Conservation (phyloP, 2,329 filamentous ascomycete genomes). For the Cladophialophora chaetospira region DNA sequence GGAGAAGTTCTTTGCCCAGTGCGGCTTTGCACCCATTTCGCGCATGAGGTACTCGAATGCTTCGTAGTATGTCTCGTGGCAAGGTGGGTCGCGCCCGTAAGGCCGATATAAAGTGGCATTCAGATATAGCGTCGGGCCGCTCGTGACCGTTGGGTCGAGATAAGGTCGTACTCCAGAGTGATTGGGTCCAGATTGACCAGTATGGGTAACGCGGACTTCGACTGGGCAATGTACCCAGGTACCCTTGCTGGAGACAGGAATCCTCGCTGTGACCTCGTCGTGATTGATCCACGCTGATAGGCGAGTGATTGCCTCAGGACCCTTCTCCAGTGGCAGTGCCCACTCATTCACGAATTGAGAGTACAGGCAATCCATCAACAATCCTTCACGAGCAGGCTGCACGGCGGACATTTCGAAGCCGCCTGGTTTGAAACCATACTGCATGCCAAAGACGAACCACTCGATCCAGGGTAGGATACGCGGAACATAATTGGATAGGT, state of each 20-base stretch:
- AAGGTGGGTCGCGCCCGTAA: slow-evolving; percentile 76
- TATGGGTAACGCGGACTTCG: slow-evolving; percentile 84
- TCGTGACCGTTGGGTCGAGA: slow-evolving; percentile 69
- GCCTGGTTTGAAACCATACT: slow-evolving; percentile 80
- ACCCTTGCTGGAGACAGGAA: slow-evolving; percentile 77
- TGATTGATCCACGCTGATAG: slow-evolving; percentile 85
- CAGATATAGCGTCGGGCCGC: slow-evolving; percentile 78
- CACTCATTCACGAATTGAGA: slow-evolving; percentile 99
- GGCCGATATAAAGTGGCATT: slow-evolving; percentile 89
- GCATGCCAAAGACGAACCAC: slow-evolving; percentile 96
- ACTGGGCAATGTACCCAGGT: slow-evolving; percentile 87
- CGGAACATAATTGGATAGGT: slow-evolving; percentile 74
- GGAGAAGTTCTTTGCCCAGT: slow-evolving; percentile 90
- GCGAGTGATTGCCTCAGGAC: slow-evolving; percentile 81
- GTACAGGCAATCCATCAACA: slow-evolving; percentile 96
- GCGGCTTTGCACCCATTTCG: slow-evolving; percentile 76
- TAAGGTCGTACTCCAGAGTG: slow-evolving; percentile 55
- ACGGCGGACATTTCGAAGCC: slow-evolving; percentile 70
- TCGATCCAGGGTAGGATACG: slow-evolving; percentile 83
- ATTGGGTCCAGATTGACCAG: slow-evolving; percentile 46
- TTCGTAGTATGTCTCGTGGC: slow-evolving; percentile 75
- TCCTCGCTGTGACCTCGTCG: slow-evolving; percentile 64
- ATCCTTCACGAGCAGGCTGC: slow-evolving; percentile 74
- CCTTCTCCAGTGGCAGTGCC: slow-evolving; percentile 83
- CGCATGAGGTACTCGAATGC: slow-evolving; percentile 91